Evolutionary conservation across 208 protist species (phyloP), one percentile per base, ranked within the genome.

Genomic region (Leishmania guyanensis): DNA sequence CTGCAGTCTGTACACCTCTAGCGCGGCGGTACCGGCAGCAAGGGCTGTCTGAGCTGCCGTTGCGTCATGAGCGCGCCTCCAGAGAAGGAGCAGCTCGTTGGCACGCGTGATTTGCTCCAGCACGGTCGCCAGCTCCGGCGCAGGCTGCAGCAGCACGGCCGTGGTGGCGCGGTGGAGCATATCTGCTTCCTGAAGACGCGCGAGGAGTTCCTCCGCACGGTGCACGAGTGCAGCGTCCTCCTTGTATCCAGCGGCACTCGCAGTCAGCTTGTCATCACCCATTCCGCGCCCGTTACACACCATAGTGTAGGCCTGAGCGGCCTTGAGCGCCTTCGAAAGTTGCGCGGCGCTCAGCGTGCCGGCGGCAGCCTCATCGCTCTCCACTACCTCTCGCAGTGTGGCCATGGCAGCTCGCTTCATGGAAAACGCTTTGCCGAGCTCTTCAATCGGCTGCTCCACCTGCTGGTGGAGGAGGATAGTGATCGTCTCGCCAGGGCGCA

Each of bases 31-130:
- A 6, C 85, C 86, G 14, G 64, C 73, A 33, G 78, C 77, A 1
- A 89, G 54, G 5, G 86, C 80, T 1, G 48, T 58, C 60, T 86
- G 83, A 29, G 86, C 81, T 10, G 85, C 68, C 1, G 66, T 77
- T 2, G 75, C 53, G 75, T 90, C 83, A 54, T 88, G 77, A 12
- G 87, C 89, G 64, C 92, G 82, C 8, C 77, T 71, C 75, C 93
- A 84, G 26, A 78, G 71, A 36, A 89, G 64, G 8, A 97, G 56
- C 53, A 94, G 82, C 68, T 93, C 91, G 79, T 97, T 97, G 48
- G 88, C 89, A 2, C 85, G 85, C 43, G 92, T 91, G 64, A 97
- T 84, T 48, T 88, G 84, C 29, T 86, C 88, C 56, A 97, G 89
- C 48, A 93, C 83, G 10, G 86, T 79, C 50, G 85, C 36, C 29